phyloP scores from a whole-genome alignment of 2,329 filamentous ascomycete genomes.

The Coniochaeta ligniaria region DNA sequence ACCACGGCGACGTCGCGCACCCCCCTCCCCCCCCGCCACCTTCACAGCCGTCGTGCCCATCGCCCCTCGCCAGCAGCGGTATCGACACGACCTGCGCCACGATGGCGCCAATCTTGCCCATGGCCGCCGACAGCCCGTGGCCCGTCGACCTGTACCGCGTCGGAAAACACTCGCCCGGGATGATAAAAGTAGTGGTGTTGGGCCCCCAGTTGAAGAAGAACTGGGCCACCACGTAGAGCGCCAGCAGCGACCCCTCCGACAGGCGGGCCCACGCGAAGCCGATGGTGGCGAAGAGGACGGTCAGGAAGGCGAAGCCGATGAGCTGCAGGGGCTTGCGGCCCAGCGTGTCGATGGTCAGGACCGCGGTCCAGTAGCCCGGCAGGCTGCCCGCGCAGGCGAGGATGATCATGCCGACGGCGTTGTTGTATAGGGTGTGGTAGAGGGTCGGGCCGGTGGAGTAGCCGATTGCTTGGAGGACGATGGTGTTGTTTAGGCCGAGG shows the following conservation, averaged over 20 bases:
- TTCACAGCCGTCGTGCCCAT: slow-evolving; percentile 40
- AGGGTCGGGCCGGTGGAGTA: slow-evolving; percentile 57
- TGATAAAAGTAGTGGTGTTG: slow-evolving; percentile 59
- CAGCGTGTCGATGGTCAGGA: slow-evolving; percentile 65
- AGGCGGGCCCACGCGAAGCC: slow-evolving; percentile 52
- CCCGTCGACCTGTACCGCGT: slow-evolving; percentile 55
- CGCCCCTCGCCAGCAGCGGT: slow-evolving; percentile 52
- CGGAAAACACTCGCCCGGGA: slow-evolving; percentile 58
- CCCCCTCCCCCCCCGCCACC: slow-evolving; percentile 31
- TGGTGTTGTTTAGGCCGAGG: slow-evolving; percentile 67
- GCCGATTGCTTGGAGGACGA: slow-evolving; percentile 66
- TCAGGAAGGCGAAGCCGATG: slow-evolving; percentile 53
- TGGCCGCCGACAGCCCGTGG: slow-evolving; percentile 59
- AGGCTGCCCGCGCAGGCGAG: slow-evolving; percentile 70
- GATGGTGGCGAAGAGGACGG: slow-evolving; percentile 53
- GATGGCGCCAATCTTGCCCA: slow-evolving; percentile 62
- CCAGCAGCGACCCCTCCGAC: slow-evolving; percentile 41
- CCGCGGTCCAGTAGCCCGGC: slow-evolving; percentile 73
- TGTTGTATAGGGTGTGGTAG: slow-evolving; percentile 64
- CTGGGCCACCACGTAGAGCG: slow-evolving; percentile 56
- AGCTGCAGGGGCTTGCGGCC: slow-evolving; percentile 73
- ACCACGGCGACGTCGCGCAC: slow-evolving; percentile 50
- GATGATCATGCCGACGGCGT: slow-evolving; percentile 70
- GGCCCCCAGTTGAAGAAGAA: slow-evolving; percentile 63
- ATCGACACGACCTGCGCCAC: slow-evolving; percentile 59